A percentile compares a stretch with the other conserved stretches of the same genome.
These are phyloP conservation scores for Thielaviopsis ethacetica DNA, from an alignment of 2,329 filamentous ascomycete species.

Conservation along the genomic window DNA sequence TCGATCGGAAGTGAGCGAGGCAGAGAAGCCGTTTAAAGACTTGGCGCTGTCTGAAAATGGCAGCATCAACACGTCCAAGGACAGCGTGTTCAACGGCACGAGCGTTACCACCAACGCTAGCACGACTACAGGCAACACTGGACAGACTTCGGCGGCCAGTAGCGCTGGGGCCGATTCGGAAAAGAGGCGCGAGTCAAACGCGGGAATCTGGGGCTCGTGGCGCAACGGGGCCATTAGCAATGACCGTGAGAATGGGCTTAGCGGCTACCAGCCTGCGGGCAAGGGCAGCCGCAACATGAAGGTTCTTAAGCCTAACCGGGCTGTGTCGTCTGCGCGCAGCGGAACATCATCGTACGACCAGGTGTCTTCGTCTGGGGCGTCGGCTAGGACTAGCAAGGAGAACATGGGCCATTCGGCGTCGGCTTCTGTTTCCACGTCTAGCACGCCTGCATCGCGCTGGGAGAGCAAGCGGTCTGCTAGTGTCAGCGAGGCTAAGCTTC, in stretches of 20 bases:
- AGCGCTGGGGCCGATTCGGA: neutral
- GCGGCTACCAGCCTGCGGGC: slow-evolving; percentile 53
- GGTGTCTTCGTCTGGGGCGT: slow-evolving; percentile 13
- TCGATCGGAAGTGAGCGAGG: slow-evolving; percentile 2
- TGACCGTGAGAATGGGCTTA: slow-evolving; percentile 29
- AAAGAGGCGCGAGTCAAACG: slow-evolving; percentile 13
- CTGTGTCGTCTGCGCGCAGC: slow-evolving; percentile 35
- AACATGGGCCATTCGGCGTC: neutral
- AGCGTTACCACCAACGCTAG: neutral
- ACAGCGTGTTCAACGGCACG: neutral
- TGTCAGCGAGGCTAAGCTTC: slow-evolving; percentile 5
- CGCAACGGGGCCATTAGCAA: slow-evolving; percentile 37
- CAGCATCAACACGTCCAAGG: slow-evolving; percentile 11
- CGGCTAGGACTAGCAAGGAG: neutral
- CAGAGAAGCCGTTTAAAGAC: slow-evolving; percentile 6
- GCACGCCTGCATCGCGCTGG: slow-evolving; percentile 2
- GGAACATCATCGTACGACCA: slow-evolving; percentile 35
- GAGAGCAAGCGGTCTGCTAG: slow-evolving; percentile 14
- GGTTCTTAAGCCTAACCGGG: slow-evolving; percentile 65
- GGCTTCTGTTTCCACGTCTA: neutral
- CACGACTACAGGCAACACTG: slow-evolving; percentile 17
- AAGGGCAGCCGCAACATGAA: slow-evolving; percentile 63
- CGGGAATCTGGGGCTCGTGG: slow-evolving; percentile 56
- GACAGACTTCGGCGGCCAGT: slow-evolving; percentile 17
- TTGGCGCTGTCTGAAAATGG: slow-evolving; percentile 9